Evolutionary conservation across 116 monocot genomes (phyloP).

Genomic region (Cymodocea nodosa): DNA sequence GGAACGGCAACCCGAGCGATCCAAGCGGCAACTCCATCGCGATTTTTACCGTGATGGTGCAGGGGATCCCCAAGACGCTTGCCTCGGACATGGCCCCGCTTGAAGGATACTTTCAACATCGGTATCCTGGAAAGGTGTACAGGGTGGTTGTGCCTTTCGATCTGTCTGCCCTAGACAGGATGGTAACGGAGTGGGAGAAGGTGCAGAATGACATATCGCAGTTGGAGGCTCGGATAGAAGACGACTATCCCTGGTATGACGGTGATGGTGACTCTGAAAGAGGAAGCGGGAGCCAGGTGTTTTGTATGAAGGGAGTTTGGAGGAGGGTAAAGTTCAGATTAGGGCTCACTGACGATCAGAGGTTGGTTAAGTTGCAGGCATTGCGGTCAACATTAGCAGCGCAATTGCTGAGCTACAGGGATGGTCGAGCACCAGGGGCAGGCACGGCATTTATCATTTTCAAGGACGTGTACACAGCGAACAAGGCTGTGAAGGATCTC

Average conservation of each 20-base stretch:
- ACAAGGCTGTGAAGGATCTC: constrained; percentile 84
- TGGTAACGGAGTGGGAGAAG: constrained; percentile 37
- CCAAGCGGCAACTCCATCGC: constrained; percentile 47
- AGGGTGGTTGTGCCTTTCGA: constrained; percentile 71
- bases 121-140: constrained; percentile 84
- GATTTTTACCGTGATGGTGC: constrained; percentile 83
- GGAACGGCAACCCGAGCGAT: constrained; percentile 45
- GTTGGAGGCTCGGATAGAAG: constrained; percentile 50
- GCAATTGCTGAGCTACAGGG: constrained; percentile 56
- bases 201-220: constrained; percentile 50
- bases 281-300: constrained; percentile 10
- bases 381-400: constrained; percentile 36
- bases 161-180: constrained; percentile 52
- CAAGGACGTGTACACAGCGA: constrained; percentile 80
- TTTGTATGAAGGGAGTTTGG: constrained; percentile 26
- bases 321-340: constrained; percentile 21
- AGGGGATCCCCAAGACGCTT: constrained; percentile 68
- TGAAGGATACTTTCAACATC: constrained; percentile 81
- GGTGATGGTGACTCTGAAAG: neutral
- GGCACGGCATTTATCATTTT: constrained; percentile 94
- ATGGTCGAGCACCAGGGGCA: constrained; percentile 71
- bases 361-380: constrained; percentile 47
- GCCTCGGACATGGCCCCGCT: constrained; percentile 49
- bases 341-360: constrained; percentile 69
- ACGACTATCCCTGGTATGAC: constrained; percentile 6